Evolutionary conservation across 306 rosid genomes (phyloP).

Genomic region (Cucurbita moschata): DNA sequence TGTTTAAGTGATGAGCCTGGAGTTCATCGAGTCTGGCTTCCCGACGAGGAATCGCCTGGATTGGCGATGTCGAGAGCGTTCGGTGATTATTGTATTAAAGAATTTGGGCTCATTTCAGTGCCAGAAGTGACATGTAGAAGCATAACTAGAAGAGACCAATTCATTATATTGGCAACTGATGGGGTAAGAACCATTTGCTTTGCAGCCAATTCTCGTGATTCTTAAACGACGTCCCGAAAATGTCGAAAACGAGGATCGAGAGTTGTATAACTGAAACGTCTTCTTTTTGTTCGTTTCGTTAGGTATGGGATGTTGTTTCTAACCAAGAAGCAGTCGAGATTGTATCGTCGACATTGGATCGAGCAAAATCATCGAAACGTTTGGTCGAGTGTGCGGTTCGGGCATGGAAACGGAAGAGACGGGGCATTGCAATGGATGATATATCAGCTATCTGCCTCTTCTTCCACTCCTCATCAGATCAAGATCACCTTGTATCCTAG

Average conservation of each 20-base stretch:
- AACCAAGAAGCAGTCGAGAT: constrained; percentile 91
- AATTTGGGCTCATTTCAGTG: constrained; percentile 75
- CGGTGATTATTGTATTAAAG: constrained; percentile 81
- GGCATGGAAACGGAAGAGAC: constrained; percentile 88
- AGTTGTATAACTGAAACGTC: neutral
- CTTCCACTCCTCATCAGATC: constrained; percentile 33
- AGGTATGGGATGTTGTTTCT: constrained; percentile 97
- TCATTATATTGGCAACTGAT: constrained; percentile 81
- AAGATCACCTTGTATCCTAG: constrained; percentile 22
- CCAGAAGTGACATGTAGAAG: constrained; percentile 76
- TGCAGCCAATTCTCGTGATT: neutral
- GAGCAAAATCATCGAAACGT: constrained; percentile 42
- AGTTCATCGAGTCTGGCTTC: constrained; percentile 78
- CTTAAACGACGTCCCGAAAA: neutral
- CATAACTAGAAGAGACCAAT: constrained; percentile 51
- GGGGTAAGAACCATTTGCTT: constrained; percentile 36
- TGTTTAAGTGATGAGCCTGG: constrained; percentile 78
- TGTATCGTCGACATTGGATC: constrained; percentile 39
- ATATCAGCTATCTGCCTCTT: constrained; percentile 92
- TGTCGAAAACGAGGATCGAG: neutral
- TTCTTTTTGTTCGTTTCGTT: neutral
- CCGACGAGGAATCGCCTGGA: constrained; percentile 65
- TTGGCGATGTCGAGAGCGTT: constrained; percentile 95
- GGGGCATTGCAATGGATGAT: constrained; percentile 71
- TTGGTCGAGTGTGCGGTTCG: constrained; percentile 55